A percentile compares a stretch with the other conserved stretches of the same genome.
phyloP scores from a whole-genome alignment of 371 early-diverging fungal species.

The Mucor racemosus region DNA sequence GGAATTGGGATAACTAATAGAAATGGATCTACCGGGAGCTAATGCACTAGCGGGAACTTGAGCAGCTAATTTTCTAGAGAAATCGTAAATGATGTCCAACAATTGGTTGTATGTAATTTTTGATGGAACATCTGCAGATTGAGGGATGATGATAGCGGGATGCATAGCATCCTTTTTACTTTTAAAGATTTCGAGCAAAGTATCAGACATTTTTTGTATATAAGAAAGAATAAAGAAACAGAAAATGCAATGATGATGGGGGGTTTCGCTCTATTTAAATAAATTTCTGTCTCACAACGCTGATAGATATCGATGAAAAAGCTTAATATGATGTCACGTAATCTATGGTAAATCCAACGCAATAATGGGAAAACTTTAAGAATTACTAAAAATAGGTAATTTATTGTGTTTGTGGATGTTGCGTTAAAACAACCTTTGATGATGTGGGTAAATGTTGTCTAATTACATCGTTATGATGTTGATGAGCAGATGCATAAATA shows the following conservation, averaged over 20 bases:
- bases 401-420: conserved; percentile 10
- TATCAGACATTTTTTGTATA: conserved; percentile 23
- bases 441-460: conserved; percentile 45
- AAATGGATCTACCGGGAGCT: conserved; percentile 66
- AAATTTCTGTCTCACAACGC: conserved; percentile 3
- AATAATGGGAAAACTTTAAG: conserved; percentile 15
- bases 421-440: conserved; percentile 26
- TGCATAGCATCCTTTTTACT: conserved; percentile 17
- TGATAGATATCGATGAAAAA: neutral
- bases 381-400: neutral
- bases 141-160: conserved; percentile 51
- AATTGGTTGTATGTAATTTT: conserved; percentile 42
- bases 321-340: conserved; percentile 20
- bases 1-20: conserved; percentile 74
- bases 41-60: conserved; percentile 38
- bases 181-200: conserved; percentile 37
- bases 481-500: conserved; percentile 59
- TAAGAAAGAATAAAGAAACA: conserved; percentile 1
- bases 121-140: conserved; percentile 38
- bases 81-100: conserved; percentile 39
- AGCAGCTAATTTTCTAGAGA: conserved; percentile 38
- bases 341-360: neutral
- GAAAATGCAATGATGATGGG: neutral
- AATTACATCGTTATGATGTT: conserved; percentile 56
- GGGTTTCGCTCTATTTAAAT: conserved; percentile 2